Conservation (phyloP, 257 asterid genomes). For the Petunia secreta region DNA sequence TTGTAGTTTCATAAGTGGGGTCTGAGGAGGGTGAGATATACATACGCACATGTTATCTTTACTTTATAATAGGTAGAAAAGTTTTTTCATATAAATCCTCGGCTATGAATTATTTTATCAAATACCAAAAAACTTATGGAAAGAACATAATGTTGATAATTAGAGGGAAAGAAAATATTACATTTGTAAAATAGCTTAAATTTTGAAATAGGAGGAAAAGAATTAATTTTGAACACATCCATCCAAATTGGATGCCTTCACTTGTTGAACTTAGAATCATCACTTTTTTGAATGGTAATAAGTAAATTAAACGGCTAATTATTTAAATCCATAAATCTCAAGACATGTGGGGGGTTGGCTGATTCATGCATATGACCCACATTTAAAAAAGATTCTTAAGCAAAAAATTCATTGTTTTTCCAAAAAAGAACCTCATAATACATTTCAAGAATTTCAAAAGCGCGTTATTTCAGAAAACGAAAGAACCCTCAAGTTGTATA, state of each 20-base stretch:
- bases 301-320: neutral
- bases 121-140: neutral
- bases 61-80: no score
- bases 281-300: slow-evolving; percentile 10
- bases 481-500: neutral
- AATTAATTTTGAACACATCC: neutral
- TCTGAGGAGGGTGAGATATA: no score
- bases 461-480: neutral
- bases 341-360: neutral
- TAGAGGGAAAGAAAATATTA: neutral
- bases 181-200: neutral
- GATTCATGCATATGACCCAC: neutral
- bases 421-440: neutral
- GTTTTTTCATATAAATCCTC: no score
- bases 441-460: neutral
- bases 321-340: neutral
- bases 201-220: neutral
- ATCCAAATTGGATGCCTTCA: neutral
- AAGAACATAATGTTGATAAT: neutral
- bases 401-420: neutral
- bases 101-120: no score
- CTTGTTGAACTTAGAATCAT: neutral
- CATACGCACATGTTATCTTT: no score
- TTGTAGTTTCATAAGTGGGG: no score
- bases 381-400: neutral